These are phyloP conservation scores for Sporormia fimetaria DNA, from an alignment of 495 filamentous ascomycete genomes.

Conservation along the genomic window DNA sequence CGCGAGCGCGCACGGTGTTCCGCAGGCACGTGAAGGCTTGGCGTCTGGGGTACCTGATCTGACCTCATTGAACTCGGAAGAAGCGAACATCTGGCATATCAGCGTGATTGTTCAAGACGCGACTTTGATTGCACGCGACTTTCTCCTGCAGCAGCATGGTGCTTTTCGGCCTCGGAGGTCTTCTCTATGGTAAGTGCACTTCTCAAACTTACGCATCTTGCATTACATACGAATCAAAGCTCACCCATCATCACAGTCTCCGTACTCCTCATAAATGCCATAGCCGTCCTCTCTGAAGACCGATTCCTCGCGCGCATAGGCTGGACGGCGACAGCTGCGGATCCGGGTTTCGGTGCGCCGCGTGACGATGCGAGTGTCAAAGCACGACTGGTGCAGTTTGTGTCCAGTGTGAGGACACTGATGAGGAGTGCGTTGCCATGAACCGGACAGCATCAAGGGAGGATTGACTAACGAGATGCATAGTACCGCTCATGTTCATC, in stretches of 20 bases:
- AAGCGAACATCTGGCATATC: too few relatives aligned
- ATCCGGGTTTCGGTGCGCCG: constrained; percentile 62
- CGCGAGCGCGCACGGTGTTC: too few relatives aligned
- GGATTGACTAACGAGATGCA: constrained; percentile 4
- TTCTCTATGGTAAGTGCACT: constrained; percentile 59
- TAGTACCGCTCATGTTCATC: constrained; percentile 88
- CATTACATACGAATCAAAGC: constrained; percentile 3
- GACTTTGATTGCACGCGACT: too few relatives aligned
- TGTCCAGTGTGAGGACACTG: constrained; percentile 78
- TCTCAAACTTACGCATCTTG: neutral
- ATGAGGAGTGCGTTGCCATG: constrained; percentile 70
- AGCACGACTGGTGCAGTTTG: constrained; percentile 75
- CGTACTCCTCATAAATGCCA: constrained; percentile 83
- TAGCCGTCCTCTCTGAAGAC: constrained; percentile 94
- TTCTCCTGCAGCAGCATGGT: too few relatives aligned
- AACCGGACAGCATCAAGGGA: neutral
- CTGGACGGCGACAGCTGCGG: constrained; percentile 54
- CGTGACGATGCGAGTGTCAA: constrained; percentile 70
- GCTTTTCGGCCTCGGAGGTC: constrained; percentile 58
- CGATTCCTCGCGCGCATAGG: constrained; percentile 92
- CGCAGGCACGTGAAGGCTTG: too few relatives aligned
- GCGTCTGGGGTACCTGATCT: too few relatives aligned
- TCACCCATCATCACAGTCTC: constrained; percentile 43
- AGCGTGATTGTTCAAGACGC: too few relatives aligned
- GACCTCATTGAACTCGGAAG: too few relatives aligned